Base-by-base conservation (phyloP, 257 asterid species). In the Voacanga thouarsii region DNA sequence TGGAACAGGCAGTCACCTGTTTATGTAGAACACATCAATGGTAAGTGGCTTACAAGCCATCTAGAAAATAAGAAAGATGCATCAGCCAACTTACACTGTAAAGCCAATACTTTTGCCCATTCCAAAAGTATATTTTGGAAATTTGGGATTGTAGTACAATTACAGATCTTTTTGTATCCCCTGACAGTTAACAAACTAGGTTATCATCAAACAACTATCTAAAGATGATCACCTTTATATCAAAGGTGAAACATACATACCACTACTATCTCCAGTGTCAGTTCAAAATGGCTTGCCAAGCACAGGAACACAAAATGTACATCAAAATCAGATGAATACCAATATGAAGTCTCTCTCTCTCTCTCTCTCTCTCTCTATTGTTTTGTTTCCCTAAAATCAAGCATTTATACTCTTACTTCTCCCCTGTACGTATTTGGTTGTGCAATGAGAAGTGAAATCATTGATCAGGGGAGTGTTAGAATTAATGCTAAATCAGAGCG, bases 1-100 rank as follows among this genome's bases (percentile, higher is more conserved):
- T 88, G 43, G 87, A 82, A 83, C 98, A 94, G 14, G 98, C 98
- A 47, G 97, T 86, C 51, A 94, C 98, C 98, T 94, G 88, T 81
- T 81, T 28, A 14, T 60, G 18, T 61, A 66, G 78, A 75, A 82
- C 45, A 86, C 63, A 74, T 53, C 23, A 66, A 50, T 23, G 45
- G 61, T 12, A 39, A 77, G 43, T 45, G 44, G 39, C 59, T 41
- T 60, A n/a, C 30, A 61, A n/a, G 18, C n/a, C 57, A 72, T 39
- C 63, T 33, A 24, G 26, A 49, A 49, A 2, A 49, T 49, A 6
- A 12, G 3, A 49, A 66, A 1, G 67, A 63, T 63, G 69, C 69
- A 30, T 30, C 23, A 63, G 26, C 69, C 19, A 63, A 6, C 28
- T 57, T 7, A n/a, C 33, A 57, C 18, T 18, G 6, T 55, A 23